Conservation (phyloP, 1,284 basidiomycete genomes). For the Ceratobasidium sp. region DNA sequence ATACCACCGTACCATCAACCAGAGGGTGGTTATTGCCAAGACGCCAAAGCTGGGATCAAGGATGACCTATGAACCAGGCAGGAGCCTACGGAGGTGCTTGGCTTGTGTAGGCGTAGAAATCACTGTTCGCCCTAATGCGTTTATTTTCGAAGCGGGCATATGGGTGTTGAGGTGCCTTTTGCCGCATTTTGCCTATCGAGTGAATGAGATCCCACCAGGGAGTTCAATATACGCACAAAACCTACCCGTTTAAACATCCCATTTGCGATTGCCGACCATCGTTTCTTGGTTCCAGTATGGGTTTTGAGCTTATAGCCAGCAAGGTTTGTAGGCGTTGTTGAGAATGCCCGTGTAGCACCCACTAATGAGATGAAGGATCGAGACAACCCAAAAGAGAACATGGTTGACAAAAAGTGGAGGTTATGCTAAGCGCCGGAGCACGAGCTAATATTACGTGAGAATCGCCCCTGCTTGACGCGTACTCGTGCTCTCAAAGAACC, state of each 20-base stretch:
- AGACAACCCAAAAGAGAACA: constrained; percentile 74
- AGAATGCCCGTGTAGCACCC: constrained; percentile 50
- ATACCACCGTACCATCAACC: too few relatives aligned
- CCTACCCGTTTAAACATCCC: constrained; percentile 80
- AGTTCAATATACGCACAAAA: constrained; percentile 37
- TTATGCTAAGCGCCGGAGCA: constrained; percentile 48
- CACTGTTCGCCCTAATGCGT: constrained; percentile 65
- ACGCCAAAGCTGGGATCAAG: not conserved
- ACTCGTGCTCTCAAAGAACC: not conserved
- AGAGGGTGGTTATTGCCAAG: too few relatives aligned
- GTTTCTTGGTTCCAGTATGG: constrained; percentile 80
- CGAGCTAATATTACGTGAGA: constrained; percentile 50
- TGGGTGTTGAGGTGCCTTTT: constrained; percentile 73
- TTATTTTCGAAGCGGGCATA: constrained; percentile 70
- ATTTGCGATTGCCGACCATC: constrained; percentile 72
- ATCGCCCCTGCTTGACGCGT: constrained; percentile 40
- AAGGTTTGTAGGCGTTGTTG: constrained; percentile 4
- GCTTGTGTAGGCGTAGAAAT: constrained; percentile 56
- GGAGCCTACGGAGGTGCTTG: constrained; percentile 27
- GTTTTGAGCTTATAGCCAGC: constrained; percentile 65
- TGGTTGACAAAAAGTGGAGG: constrained; percentile 70
- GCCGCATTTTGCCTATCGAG: constrained; percentile 65
- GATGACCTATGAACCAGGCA: constrained; percentile 4
- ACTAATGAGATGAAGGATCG: constrained; percentile 54
- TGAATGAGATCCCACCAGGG: not conserved